Conservation (phyloP, 2,329 filamentous ascomycete species). For the Colletotrichum lupini region DNA sequence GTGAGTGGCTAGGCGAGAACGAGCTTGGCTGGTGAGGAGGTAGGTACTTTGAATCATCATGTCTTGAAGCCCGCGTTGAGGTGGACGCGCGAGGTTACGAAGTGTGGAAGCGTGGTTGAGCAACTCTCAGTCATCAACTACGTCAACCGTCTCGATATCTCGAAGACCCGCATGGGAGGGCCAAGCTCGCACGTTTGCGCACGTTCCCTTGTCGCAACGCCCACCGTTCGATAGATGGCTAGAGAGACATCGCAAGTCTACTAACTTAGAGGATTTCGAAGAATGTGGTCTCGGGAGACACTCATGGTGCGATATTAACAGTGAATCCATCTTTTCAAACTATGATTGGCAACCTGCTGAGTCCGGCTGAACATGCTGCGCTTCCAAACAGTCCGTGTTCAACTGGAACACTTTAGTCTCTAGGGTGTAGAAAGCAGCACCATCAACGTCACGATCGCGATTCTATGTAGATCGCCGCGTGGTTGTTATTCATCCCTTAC, state of each 20-base stretch:
- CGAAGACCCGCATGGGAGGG: background rate
- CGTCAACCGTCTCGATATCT: background rate
- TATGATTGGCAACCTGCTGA: no score
- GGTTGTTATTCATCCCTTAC: background rate
- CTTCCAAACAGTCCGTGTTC: background rate
- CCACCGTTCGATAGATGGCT: constrained; percentile 6
- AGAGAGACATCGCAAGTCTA: background rate
- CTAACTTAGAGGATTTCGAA: background rate
- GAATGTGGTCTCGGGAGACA: background rate
- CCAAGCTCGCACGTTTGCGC: background rate
- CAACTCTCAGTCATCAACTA: background rate
- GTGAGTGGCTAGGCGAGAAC: background rate
- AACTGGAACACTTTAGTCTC: background rate
- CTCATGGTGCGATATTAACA: background rate
- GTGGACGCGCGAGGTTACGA: background rate
- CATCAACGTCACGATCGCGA: background rate
- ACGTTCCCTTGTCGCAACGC: constrained; percentile 1
- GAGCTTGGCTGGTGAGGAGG: background rate
- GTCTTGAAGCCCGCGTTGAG: background rate
- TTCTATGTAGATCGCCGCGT: background rate
- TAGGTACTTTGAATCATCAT: background rate
- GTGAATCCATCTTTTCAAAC: background rate
- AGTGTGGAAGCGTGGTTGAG: background rate
- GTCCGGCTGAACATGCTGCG: background rate
- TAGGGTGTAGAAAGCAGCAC: background rate